Evolutionary conservation across 768 basidiomycete species (phyloP).

Genomic region (Lentinula raphanica): DNA sequence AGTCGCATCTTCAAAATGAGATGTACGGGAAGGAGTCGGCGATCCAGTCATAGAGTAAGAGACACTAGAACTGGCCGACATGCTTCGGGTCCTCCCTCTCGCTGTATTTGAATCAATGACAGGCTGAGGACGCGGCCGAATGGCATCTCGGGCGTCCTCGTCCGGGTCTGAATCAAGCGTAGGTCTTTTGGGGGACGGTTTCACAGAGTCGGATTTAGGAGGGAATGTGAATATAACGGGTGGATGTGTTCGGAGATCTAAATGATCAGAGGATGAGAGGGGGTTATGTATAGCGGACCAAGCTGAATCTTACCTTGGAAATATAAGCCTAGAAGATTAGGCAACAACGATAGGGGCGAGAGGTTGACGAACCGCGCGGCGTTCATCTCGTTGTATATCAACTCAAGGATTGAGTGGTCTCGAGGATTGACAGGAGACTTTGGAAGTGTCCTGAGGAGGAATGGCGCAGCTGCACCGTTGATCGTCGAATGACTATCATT

Average conservation of each 20-base stretch:
- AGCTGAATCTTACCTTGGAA: constrained; percentile 48
- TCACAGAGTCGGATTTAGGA: constrained; percentile 22
- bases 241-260: constrained; percentile 64
- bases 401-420: constrained; percentile 60
- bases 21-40: not conserved
- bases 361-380: constrained; percentile 64
- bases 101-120: not conserved
- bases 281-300: not conserved
- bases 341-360: constrained; percentile 55
- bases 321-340: constrained; percentile 51
- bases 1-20: not conserved
- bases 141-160: constrained; percentile 29
- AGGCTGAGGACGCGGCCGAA: constrained; percentile 22
- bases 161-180: constrained; percentile 18
- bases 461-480: constrained; percentile 14
- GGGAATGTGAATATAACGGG: constrained; percentile 60
- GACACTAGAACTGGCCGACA: not conserved
- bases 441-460: constrained; percentile 30
- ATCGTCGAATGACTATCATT: not conserved
- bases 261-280: constrained; percentile 3
- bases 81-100: not conserved
- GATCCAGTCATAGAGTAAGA: not conserved
- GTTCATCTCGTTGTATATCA: constrained; percentile 66
- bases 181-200: constrained; percentile 5
- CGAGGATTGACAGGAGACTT: constrained; percentile 51